Percentiles rank a stretch among this genome's conserved stretches.
Evolutionary conservation across 805 yeast genomes (phyloP).

Genomic region (Ogataea neopini): DNA sequence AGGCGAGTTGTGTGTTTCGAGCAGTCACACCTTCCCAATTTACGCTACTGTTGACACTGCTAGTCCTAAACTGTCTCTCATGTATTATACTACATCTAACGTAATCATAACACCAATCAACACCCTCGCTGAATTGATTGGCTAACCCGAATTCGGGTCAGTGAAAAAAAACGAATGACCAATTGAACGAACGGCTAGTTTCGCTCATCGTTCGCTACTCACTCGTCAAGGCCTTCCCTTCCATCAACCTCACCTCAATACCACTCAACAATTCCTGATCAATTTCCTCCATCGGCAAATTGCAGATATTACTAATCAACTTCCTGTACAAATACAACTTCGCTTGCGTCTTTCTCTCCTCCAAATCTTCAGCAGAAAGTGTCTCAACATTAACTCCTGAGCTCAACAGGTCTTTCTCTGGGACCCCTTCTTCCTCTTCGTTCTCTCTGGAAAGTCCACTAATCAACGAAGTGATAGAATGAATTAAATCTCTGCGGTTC

Average conservation of each 20-base stretch:
- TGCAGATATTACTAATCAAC: constrained; percentile 75
- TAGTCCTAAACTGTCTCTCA: not conserved
- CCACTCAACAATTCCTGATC: constrained; percentile 79
- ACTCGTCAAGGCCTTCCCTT: constrained; percentile 9
- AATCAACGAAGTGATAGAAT: constrained; percentile 23
- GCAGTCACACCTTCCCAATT: no score
- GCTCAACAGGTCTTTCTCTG: constrained; percentile 13
- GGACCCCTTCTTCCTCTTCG: constrained; percentile 8
- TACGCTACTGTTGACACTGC: no score
- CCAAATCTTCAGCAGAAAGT: constrained; percentile 10
- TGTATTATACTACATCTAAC: not conserved
- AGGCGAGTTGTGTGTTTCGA: not conserved
- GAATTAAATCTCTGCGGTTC: constrained; percentile 39
- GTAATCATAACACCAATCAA: not conserved
- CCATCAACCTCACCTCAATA: constrained; percentile 49
- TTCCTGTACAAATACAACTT: constrained; percentile 62
- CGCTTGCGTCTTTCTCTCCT: constrained; percentile 26
- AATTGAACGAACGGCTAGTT: not conserved
- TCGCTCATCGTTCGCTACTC: constrained; percentile 1
- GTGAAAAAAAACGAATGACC: no score
- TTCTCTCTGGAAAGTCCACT: constrained; percentile 17
- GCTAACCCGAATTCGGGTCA: no score
- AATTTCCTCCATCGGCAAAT: constrained; percentile 74
- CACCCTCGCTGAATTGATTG: not conserved
- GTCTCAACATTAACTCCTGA: constrained; percentile 2